Evolutionary conservation across 805 yeast genomes (phyloP), one percentile per base, ranked within the genome.

Genomic region (Komagataella mondaviorum): DNA sequence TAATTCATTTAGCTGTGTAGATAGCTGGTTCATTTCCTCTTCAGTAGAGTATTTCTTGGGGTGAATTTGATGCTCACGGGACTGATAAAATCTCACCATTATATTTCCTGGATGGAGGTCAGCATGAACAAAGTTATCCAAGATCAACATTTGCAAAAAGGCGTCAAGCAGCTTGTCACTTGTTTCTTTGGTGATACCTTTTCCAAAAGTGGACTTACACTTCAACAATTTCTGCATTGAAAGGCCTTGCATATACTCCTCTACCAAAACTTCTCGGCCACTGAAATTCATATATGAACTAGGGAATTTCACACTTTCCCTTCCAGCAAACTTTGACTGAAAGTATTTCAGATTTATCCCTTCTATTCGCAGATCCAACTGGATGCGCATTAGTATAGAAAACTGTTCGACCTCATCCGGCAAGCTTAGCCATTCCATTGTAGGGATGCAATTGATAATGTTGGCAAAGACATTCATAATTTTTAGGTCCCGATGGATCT

Each of bases 101-200:
- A 93, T 87, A 64, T 93, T 93, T 3, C 99, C 99, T 0, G 99
- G 97, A 58, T 93, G 99, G 53, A 93, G 71, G 68, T 93, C 99
- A 0, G 98, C 91, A 64, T 93, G 99, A 47, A 90, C 88, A 65
- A 93, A 93, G 64, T 93, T 90, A 68, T 93, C 95, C 51, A 91
- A 67, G 50, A 93, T 84, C 55, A 93, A 72, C 99, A 93, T 93
- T 59, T 89, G 85, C 55, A 93, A 71, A 59, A 93, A 93, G 3
- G 97, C 86, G 63, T 93, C 96, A 22, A 93, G 78, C 6, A 96
- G 86, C 55, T 85, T 84, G 60, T 86, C 89, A 60, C 89, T 82
- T 24, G 83, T 71, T 59, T 78, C 81, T 57, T 81, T 82, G 14
- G 90, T 81, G 46, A 88, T 59, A 49, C 72, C 64, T 51, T 62